Base-by-base conservation (phyloP, 306 rosid genomes). In the Gleditsia sinensis region DNA sequence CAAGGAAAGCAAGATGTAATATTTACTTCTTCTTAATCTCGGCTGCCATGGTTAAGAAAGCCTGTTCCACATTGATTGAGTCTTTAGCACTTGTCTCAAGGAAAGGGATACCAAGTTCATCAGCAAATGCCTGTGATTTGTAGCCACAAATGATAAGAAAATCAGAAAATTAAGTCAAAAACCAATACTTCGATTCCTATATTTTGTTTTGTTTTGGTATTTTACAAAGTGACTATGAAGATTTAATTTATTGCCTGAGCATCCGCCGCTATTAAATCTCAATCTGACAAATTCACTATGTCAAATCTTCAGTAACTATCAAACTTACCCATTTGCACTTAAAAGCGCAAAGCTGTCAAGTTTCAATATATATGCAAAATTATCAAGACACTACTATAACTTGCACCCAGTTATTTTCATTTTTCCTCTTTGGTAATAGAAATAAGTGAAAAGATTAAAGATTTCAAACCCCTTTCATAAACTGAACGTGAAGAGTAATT, bases 31-130 rank as follows among this genome's bases (percentile, higher is more conserved):
- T 91, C 94, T 91, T 94, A 72, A 94, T 94, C 90, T 91, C 97
- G 1, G 83, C 85, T 10, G 97, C 90, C 98, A 94, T 94, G 72
- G 96, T 91, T 78, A 91, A 85, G 93, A 94, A 94, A 74, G 98
- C 98, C 84, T 94, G 94, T 85, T 94, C 98, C 85, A 94, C 98
- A 51, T 94, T 94, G 88, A 90, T 88, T 0, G 98, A 90, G 76
- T 94, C 97, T 82, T 94, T 94, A 17, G 98, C 98, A 90, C 98
- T 94, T 48, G 98, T 91, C 90, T 94, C 98, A 13, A 94, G 94
- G 83, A 91, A 94, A 68, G 96, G 98, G 78, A 94, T 91, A 28
- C 98, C 98, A 4, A 88, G 91, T 85, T 90, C 96, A 53, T 94
- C 97, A 0, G 98, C 98, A 72, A 94, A 87, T 28, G 94, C 98